Evolutionary conservation across 2,329 filamentous ascomycete species (phyloP), one percentile per base, ranked within the genome.

Genomic region (Orbilia javanica): DNA sequence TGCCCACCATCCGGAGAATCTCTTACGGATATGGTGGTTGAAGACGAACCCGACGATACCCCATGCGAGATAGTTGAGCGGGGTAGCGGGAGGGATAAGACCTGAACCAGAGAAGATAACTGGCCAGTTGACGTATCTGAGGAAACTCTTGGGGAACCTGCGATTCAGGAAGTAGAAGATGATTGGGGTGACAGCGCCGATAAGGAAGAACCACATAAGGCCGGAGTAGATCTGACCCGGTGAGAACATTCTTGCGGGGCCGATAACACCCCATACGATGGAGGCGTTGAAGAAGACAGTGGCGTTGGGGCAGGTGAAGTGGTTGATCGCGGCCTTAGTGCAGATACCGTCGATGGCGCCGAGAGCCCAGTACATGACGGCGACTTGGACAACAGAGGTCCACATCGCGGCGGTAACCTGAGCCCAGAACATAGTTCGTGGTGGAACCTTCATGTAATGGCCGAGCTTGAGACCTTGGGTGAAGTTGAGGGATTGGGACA

Each of bases 191-290:
- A 89, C 65, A 46, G 88, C 88, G 15, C 91, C 91, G 20, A 91
- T 86, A 39, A 93, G 86, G 88, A 89, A 93, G 85, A 92, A 93
- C 86, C 87, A 93, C 82, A 91, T 88, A 39, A 93, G 85, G 0
- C 85, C 85, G 0, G 87, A 85, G 83, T 93, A 93, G 6, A 92
- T 85, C 22, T 89, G 87, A 1, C 86, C 86, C 1, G 87, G 85
- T 50, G 88, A 89, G 83, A 93, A 93, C 83, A 93, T 91, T 55
- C 91, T 88, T 1, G 86, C 85, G 0, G 91, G 91, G 0, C 92
- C 91, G 75, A 93, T 92, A 69, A 90, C 87, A 73, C 91, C 91
- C 91, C 91, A 92, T 81, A 92, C 88, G 60, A 92, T 86, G 3
- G 90, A 92, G 0, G 89, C 89, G 0, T 89, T 92, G 85, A 91